Percentiles rank a stretch among this genome's conserved stretches.
Evolutionary conservation across 2,329 filamentous ascomycete genomes (phyloP).

Genomic region (Ophiocordyceps polyrhachis-furcata): DNA sequence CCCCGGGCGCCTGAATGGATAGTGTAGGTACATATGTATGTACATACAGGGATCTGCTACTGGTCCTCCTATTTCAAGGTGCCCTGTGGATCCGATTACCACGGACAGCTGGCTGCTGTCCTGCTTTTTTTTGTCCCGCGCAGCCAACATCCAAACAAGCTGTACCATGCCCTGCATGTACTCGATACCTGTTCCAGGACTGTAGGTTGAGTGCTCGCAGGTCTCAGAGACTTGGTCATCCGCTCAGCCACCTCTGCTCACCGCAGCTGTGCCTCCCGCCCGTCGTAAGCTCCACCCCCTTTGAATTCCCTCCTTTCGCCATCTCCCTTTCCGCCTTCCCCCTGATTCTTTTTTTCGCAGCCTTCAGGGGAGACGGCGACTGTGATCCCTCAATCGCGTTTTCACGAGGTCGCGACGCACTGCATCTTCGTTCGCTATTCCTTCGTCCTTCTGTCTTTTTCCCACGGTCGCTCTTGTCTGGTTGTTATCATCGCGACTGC

Average conservation of each 20-base stretch:
- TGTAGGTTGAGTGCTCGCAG: not conserved
- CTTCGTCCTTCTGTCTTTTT: not conserved
- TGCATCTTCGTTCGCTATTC: not conserved
- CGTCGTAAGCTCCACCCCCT: not conserved
- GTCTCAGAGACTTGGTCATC: not conserved
- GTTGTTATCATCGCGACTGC: not conserved
- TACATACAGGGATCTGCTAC: not conserved
- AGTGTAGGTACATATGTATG: not conserved
- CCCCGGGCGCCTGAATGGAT: not conserved
- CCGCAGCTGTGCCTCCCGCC: not conserved
- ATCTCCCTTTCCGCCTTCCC: not conserved
- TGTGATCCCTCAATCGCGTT: not conserved
- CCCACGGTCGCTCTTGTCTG: not conserved
- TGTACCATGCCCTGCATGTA: not conserved
- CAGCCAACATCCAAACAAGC: not conserved
- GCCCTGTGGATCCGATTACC: not conserved
- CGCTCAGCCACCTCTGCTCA: slow-evolving; percentile 1
- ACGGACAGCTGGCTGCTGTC: not conserved
- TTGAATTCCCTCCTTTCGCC: not conserved
- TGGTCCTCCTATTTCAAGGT: not conserved
- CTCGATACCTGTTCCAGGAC: not conserved
- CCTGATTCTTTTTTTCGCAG: not conserved
- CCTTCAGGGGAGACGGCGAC: not conserved
- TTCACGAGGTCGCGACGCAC: not conserved
- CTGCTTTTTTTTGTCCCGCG: not conserved